A percentile compares a stretch with the other conserved stretches of the same genome.
These are phyloP conservation scores for Albatrellus sp. DNA, from an alignment of 1,284 basidiomycete species.

Conservation along the genomic window DNA sequence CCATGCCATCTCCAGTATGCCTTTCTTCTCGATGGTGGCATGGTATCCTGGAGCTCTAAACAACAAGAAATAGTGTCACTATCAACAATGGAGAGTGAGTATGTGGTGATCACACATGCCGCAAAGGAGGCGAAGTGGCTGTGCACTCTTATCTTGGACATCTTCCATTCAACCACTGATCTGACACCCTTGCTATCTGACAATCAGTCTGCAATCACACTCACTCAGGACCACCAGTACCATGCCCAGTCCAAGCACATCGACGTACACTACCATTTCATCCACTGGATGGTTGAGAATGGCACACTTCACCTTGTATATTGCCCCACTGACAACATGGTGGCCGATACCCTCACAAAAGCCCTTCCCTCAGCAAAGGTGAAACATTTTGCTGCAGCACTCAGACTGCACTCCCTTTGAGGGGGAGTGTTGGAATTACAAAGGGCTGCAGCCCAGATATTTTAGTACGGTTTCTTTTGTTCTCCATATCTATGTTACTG, in stretches of 20 bases:
- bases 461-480: too few species aligned
- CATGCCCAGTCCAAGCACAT: slow-evolving; percentile 22
- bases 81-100: slow-evolving; percentile 17
- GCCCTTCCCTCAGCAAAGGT: slow-evolving; percentile 4
- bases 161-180: neutral
- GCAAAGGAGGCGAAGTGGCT: slow-evolving; percentile 13
- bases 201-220: slow-evolving; percentile 18
- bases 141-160: slow-evolving; percentile 6
- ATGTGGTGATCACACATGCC: slow-evolving; percentile 14
- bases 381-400: slow-evolving; percentile 1
- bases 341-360: slow-evolving; percentile 13
- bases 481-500: too few species aligned
- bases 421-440: slow-evolving; percentile 5
- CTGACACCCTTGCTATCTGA: slow-evolving; percentile 15
- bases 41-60: slow-evolving; percentile 12
- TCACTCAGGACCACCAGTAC: slow-evolving; percentile 17
- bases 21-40: slow-evolving; percentile 9
- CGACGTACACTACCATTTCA: slow-evolving; percentile 19
- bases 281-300: slow-evolving; percentile 17
- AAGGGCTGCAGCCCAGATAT: too few species aligned
- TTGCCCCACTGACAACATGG: slow-evolving; percentile 15
- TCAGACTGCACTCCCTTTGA: slow-evolving; percentile 3
- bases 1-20: slow-evolving; percentile 13
- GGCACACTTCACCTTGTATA: slow-evolving; percentile 13
- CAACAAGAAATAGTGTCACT: slow-evolving; percentile 14